Evolutionary conservation across 371 early-diverging fungal species (phyloP).

Genomic region (Mortierella sp.): DNA sequence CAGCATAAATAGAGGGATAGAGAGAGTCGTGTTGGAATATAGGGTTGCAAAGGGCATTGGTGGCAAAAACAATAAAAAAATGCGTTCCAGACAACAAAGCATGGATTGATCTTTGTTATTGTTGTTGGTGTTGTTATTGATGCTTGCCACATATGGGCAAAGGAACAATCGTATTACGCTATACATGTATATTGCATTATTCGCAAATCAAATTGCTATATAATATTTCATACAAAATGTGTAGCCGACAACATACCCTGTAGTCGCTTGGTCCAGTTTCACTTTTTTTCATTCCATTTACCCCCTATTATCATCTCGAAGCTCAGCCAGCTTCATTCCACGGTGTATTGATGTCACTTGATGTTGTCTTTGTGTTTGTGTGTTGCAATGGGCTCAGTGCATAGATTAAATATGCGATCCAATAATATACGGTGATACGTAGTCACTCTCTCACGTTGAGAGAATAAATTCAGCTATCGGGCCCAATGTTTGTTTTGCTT

Average conservation of each 20-base stretch:
- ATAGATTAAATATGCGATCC: neutral
- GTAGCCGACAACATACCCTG: no score
- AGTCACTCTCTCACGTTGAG: neutral
- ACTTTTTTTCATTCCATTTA: no score
- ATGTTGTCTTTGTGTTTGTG: neutral
- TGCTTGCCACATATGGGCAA: no score
- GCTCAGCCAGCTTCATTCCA: no score
- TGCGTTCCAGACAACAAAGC: neutral
- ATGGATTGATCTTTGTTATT: no score
- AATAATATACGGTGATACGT: neutral
- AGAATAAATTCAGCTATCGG: neutral
- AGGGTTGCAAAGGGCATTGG: neutral
- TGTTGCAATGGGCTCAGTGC: neutral
- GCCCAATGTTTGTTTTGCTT: slow-evolving; percentile 12
- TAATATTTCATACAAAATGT: no score
- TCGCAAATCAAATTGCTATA: no score
- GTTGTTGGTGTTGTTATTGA: neutral
- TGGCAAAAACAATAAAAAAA: slow-evolving; percentile 1
- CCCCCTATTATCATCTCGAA: no score
- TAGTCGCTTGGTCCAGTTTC: no score
- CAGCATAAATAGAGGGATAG: no score
- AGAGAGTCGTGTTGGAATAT: neutral
- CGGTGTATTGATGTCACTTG: neutral
- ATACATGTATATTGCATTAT: no score
- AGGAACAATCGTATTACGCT: no score